A percentile compares a stretch with the other conserved stretches of the same genome.
Evolutionary conservation across 2,329 filamentous ascomycete genomes (phyloP).

Genomic region (Ophiocordyceps robertsii): DNA sequence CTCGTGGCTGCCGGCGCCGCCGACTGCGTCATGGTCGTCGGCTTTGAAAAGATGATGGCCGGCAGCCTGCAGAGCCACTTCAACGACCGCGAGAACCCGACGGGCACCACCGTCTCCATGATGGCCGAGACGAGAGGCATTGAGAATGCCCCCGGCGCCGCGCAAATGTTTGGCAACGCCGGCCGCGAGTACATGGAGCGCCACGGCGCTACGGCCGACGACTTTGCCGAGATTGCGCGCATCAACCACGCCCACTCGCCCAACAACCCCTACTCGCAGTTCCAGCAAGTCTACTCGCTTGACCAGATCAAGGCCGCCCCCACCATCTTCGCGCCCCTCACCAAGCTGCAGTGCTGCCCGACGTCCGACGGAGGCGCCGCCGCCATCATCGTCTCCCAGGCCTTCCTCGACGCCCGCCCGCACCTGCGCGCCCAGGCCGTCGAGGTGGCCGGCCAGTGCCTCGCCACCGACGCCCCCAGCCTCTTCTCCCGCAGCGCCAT

Average conservation of each 20-base stretch:
- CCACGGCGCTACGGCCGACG: conserved; percentile 70
- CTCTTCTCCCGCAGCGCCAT: conserved; percentile 73
- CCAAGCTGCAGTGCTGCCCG: conserved; percentile 97
- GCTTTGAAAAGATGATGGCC: conserved; percentile 96
- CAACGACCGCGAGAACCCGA: conserved; percentile 73
- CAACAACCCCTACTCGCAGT: conserved; percentile 95
- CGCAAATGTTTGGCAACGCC: conserved; percentile 93
- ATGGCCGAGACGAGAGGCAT: conserved; percentile 73
- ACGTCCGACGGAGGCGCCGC: conserved; percentile 89
- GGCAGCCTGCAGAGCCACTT: conserved; percentile 77
- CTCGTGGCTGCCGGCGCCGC: conserved; percentile 69
- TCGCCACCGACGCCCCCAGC: conserved; percentile 71
- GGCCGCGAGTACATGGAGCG: conserved; percentile 92
- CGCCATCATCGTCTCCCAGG: conserved; percentile 76
- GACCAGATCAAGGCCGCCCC: conserved; percentile 67
- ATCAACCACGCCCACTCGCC: conserved; percentile 87
- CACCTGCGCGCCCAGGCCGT: conserved; percentile 75
- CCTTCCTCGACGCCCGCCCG: conserved; percentile 74
- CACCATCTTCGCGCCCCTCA: conserved; percentile 75
- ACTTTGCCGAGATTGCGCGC: conserved; percentile 90
- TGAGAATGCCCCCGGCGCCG: conserved; percentile 71
- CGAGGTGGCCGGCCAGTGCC: conserved; percentile 72
- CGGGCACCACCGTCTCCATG: conserved; percentile 58
- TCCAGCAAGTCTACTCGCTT: conserved; percentile 79
- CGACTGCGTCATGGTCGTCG: conserved; percentile 81